Evolutionary conservation across 352 stramenopile species (phyloP), one percentile per base, ranked within the genome.

Genomic region (Globisporangium spinosum): DNA sequence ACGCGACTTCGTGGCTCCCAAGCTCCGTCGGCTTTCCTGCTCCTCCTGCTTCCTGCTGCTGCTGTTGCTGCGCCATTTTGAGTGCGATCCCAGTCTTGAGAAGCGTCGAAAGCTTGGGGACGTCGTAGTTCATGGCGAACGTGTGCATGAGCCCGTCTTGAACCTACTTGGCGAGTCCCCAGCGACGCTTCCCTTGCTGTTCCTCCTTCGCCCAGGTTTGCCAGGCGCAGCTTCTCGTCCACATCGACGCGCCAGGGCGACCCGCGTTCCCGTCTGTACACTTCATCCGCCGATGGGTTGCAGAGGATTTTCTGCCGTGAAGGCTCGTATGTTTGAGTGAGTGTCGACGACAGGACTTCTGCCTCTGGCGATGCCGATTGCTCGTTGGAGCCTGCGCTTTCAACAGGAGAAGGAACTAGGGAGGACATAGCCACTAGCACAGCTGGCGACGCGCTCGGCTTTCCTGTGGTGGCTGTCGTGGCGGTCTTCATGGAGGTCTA

Each of bases 151-250:
- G 69, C 0, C 82, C 82, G 45, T 91, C 78, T 56, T 93, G 85
- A 4, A 89, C 69, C 62, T 93, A 83, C 56, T 93, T 93, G 23
- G 81, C 83, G 5, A 93, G 76, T 4, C 79, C 85, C 79, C 83
- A 89, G 2, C 85, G 80, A 3, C 83, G 81, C 59, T 91, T 90
- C 62, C 91, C 83, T 29, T 74, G 73, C 49, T 91, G 79, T 47
- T 91, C 81, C 38, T 89, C 78, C 45, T 70, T 71, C 0, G 78
- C 83, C 27, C 78, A 64, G 62, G 62, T 91, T 93, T 15, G 72
- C 54, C 7, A 57, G 22, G 20, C 62, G 61, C 57, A 89, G 78
- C 43, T 82, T 72, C 12, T 79, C 66, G 0, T 90, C 79, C 0
- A 70, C 57, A 2, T 78, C 72, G 1, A 77, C 13, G 32, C 85